phyloP scores from a whole-genome alignment of 106 monocot species.

The Dendrobium catenatum region DNA sequence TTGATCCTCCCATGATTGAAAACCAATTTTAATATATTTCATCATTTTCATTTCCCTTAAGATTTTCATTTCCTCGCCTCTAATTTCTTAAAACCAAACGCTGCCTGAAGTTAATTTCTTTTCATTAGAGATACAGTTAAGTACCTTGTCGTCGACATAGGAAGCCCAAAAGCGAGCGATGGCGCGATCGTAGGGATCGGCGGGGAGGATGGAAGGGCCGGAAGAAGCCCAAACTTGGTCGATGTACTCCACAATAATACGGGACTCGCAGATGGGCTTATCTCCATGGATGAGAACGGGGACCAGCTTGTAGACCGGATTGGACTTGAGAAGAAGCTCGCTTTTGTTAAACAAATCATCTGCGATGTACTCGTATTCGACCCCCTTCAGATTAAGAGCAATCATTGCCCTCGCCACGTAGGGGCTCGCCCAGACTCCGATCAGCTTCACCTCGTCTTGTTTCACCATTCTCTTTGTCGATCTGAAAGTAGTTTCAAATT shows the following conservation, averaged over 20 bases:
- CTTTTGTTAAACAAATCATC: constrained; percentile 15
- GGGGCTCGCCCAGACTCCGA: constrained; percentile 20
- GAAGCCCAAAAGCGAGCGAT: constrained; percentile 22
- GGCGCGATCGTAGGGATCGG: constrained; percentile 23
- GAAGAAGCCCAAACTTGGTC: constrained; percentile 15
- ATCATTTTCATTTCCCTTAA: no score
- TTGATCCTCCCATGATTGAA: no score
- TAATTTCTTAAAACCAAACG: no score
- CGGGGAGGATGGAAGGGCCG: constrained; percentile 1
- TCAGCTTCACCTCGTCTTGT: constrained; percentile 13
- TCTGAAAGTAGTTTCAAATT: no score
- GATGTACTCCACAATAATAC: constrained; percentile 21
- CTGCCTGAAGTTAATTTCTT: no score
- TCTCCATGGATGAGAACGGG: constrained; percentile 26
- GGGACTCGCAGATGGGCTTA: constrained; percentile 25
- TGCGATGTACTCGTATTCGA: constrained; percentile 19
- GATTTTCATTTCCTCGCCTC: no score
- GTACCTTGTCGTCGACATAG: constrained; percentile 27
- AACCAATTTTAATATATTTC: no score
- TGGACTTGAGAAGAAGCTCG: constrained; percentile 23
- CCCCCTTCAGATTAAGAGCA: constrained; percentile 14
- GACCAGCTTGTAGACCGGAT: constrained; percentile 29
- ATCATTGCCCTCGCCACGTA: constrained; percentile 18
- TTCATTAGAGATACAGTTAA: background rate
- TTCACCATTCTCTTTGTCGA: background rate